A percentile compares a stretch with the other conserved stretches of the same genome.
Evolutionary conservation across 1,139 yeast species (phyloP).

Genomic region (Kodamaea alishanica): DNA sequence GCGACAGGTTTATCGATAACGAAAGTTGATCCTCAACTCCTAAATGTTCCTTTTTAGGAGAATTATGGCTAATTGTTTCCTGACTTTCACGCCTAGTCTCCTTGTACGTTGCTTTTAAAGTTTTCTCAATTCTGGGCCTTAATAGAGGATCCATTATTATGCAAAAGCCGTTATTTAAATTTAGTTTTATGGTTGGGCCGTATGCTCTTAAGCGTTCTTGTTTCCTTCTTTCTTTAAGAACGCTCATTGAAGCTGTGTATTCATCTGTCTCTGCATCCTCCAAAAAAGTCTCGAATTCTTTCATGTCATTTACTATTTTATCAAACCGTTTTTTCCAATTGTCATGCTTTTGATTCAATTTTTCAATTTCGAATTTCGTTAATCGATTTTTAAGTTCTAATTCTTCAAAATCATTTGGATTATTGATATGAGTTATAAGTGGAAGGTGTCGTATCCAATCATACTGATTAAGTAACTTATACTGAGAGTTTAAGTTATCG

Average conservation of each 20-base stretch:
- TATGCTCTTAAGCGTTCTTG: slow-evolving; percentile 17
- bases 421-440: slow-evolving; percentile 50
- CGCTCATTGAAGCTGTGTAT: slow-evolving; percentile 18
- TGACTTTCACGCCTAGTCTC: neutral
- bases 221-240: slow-evolving; percentile 18
- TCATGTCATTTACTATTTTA: slow-evolving; percentile 24
- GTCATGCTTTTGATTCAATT: slow-evolving; percentile 46
- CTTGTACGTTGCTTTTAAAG: neutral
- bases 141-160: slow-evolving; percentile 30
- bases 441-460: slow-evolving; percentile 57
- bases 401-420: slow-evolving; percentile 47
- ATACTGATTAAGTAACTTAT: slow-evolving; percentile 42
- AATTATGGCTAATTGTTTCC: too few species aligned
- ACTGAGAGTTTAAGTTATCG: slow-evolving; percentile 46
- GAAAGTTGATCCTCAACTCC: too few species aligned
- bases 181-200: slow-evolving; percentile 27
- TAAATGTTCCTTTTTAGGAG: too few species aligned
- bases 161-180: slow-evolving; percentile 27
- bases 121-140: slow-evolving; percentile 24
- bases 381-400: slow-evolving; percentile 45
- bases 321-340: slow-evolving; percentile 39
- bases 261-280: slow-evolving; percentile 18
- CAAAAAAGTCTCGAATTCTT: slow-evolving; percentile 13
- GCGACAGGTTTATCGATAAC: too few species aligned
- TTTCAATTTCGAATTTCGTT: slow-evolving; percentile 50